These are phyloP conservation scores for Ceratocystis eucalypticola DNA, from an alignment of 2,329 filamentous ascomycete genomes.

Conservation along the genomic window DNA sequence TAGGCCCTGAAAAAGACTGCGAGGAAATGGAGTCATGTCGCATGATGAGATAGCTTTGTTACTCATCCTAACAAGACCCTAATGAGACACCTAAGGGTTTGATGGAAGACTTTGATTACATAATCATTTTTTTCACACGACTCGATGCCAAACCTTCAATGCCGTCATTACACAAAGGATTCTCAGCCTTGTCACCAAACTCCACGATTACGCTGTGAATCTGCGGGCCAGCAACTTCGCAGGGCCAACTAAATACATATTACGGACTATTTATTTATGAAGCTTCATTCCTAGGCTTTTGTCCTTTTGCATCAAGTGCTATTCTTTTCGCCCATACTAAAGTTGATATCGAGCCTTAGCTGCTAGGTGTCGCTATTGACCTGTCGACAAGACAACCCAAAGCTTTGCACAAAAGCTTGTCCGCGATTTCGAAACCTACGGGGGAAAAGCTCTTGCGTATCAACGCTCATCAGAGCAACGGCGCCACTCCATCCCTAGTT, in stretches of 20 bases:
- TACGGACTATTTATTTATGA: not conserved
- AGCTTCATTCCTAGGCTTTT: not conserved
- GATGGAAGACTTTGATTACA: not conserved
- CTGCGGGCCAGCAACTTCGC: not conserved
- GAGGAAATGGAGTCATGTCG: not conserved
- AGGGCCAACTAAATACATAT: not conserved
- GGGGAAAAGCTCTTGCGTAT: no score
- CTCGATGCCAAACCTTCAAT: not conserved
- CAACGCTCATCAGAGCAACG: no score
- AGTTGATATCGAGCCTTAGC: not conserved
- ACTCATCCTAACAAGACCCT: not conserved
- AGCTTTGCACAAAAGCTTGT: no score
- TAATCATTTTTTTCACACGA: not conserved
- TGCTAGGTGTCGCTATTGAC: not conserved
- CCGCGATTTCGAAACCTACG: no score
- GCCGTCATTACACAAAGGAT: not conserved
- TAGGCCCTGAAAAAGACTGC: no score
- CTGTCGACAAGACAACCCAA: no score
- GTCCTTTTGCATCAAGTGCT: not conserved
- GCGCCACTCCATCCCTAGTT: no score
- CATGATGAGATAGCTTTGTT: not conserved
- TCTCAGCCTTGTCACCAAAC: not conserved
- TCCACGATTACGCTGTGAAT: not conserved
- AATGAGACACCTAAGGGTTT: not conserved
- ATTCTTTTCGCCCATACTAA: not conserved